These are phyloP conservation scores for Colletotrichum chrysophilum DNA, from an alignment of 2,329 filamentous ascomycete genomes.

Conservation along the genomic window DNA sequence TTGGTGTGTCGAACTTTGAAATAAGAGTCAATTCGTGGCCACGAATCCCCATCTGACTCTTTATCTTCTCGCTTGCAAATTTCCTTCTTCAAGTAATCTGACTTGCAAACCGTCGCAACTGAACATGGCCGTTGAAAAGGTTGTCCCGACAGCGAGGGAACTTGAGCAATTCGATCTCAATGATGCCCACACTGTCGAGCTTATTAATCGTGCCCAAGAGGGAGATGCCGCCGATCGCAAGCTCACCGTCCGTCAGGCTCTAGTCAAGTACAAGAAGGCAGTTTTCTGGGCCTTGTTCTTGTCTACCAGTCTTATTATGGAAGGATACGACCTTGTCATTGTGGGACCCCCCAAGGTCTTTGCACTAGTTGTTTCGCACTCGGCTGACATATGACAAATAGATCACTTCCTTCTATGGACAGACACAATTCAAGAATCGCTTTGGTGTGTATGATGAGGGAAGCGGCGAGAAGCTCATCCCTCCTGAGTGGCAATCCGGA, in stretches of 20 bases:
- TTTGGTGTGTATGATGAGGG: slow-evolving; percentile 30
- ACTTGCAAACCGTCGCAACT: not conserved
- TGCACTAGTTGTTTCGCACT: not conserved
- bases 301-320: slow-evolving; percentile 53
- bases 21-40: not conserved
- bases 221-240: slow-evolving; percentile 21
- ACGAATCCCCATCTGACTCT: fast-evolving
- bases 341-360: slow-evolving; percentile 29
- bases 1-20: not conserved
- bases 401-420: slow-evolving; percentile 34
- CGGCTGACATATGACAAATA: not conserved
- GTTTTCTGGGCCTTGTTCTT: slow-evolving; percentile 35
- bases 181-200: not conserved
- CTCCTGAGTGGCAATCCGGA: slow-evolving; percentile 50
- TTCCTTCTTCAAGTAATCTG: fast-evolving
- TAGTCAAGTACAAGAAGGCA: slow-evolving; percentile 32
- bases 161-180: not conserved
- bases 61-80: not conserved
- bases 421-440: slow-evolving; percentile 30
- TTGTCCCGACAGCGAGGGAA: not conserved
- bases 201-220: not conserved
- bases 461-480: slow-evolving; percentile 40
- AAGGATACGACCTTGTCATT: slow-evolving; percentile 53
- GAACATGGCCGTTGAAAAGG: not conserved
- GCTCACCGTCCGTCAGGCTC: slow-evolving; percentile 28